phyloP scores from a whole-genome alignment of 768 basidiomycete genomes.

The Suillus decipiens region DNA sequence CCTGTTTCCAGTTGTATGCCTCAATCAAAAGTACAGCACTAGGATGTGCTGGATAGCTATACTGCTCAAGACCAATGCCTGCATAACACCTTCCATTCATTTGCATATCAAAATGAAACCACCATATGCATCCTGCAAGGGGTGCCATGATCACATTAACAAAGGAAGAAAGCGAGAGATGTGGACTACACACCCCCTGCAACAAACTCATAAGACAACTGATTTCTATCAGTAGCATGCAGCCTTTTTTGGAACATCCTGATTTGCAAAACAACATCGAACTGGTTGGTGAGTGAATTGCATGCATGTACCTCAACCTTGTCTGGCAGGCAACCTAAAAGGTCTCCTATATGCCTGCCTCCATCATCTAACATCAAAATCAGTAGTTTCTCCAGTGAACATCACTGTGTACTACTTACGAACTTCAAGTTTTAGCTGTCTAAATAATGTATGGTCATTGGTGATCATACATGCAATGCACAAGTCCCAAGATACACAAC shows the following conservation, averaged over 20 bases:
- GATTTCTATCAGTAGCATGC: too few species aligned
- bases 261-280: background rate
- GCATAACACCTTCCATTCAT: too few species aligned
- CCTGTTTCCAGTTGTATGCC: background rate
- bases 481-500: background rate
- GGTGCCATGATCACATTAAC: background rate
- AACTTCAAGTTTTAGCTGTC: background rate
- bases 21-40: background rate
- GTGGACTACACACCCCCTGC: constrained; percentile 22
- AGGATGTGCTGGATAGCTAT: background rate
- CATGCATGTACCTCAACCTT: background rate
- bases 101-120: background rate
- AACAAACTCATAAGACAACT: background rate
- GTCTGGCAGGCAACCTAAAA: background rate
- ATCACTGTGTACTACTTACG: background rate
- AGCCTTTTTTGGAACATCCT: background rate
- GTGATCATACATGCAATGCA: background rate
- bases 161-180: background rate
- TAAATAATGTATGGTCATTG: background rate
- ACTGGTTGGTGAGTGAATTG: background rate
- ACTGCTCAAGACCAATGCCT: background rate
- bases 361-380: background rate
- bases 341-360: background rate
- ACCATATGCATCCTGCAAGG: background rate
- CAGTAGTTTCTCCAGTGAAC: background rate